These are phyloP conservation scores for Phaeosphaeria sp. DNA, from an alignment of 2,329 filamentous ascomycete genomes.

Conservation along the genomic window DNA sequence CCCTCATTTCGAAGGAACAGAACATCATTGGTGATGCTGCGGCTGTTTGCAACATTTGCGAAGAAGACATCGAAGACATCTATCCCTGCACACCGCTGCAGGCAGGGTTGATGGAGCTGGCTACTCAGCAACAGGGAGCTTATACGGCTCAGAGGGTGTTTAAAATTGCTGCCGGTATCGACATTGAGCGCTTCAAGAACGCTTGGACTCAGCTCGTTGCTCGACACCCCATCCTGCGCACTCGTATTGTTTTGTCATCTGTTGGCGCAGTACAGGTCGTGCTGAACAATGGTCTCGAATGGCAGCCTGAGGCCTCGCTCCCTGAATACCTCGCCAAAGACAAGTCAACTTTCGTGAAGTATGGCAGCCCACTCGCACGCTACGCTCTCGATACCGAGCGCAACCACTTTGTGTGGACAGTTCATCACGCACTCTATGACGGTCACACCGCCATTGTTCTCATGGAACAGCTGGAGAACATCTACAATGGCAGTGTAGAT, in stretches of 20 bases:
- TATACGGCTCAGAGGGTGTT: slow-evolving; percentile 53
- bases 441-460: slow-evolving; percentile 19
- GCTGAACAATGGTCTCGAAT: slow-evolving; percentile 12
- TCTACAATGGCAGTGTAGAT: slow-evolving; percentile 6
- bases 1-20: not conserved
- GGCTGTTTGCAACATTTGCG: slow-evolving; percentile 3
- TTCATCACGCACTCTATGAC: slow-evolving; percentile 49
- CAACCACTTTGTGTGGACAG: slow-evolving; percentile 38
- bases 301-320: slow-evolving; percentile 5
- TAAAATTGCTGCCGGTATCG: not conserved
- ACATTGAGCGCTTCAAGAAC: not conserved
- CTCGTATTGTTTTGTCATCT: slow-evolving; percentile 2
- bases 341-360: not conserved
- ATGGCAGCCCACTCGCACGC: slow-evolving; percentile 16
- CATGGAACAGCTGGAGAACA: slow-evolving; percentile 5
- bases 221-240: slow-evolving; percentile 2
- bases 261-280: slow-evolving; percentile 20
- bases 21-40: slow-evolving; percentile 12
- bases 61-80: slow-evolving; percentile 53
- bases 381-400: slow-evolving; percentile 14
- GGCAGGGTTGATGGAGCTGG: slow-evolving; percentile 62
- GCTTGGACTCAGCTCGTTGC: slow-evolving; percentile 7
- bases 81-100: slow-evolving; percentile 64
- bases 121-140: slow-evolving; percentile 58
- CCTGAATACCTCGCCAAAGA: slow-evolving; percentile 7